A percentile compares a stretch with the other conserved stretches of the same genome.
Evolutionary conservation across 495 filamentous ascomycete genomes (phyloP).

Genomic region (Neurospora pannonica): DNA sequence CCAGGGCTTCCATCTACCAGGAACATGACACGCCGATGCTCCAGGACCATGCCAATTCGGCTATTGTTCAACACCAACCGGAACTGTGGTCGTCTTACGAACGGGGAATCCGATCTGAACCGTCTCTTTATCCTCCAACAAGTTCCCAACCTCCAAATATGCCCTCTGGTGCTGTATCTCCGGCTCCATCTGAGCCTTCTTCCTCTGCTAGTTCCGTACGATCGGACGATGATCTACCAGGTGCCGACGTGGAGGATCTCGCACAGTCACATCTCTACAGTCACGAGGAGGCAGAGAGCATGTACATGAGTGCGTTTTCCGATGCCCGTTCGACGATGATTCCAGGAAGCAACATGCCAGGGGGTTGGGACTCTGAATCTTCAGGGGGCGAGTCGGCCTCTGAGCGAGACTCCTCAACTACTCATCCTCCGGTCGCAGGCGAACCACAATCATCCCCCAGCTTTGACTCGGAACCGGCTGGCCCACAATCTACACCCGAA

Average conservation of each 20-base stretch:
- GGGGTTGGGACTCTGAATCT: slow-evolving; percentile 44
- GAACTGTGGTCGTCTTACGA: slow-evolving; percentile 21
- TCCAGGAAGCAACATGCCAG: slow-evolving; percentile 37
- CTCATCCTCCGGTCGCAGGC: background rate
- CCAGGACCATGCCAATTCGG: slow-evolving; percentile 25
- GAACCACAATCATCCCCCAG: background rate
- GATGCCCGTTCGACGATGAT: slow-evolving; percentile 17
- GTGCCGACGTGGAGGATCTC: slow-evolving; percentile 37
- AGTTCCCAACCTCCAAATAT: slow-evolving; percentile 5
- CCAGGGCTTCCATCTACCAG: slow-evolving; percentile 31
- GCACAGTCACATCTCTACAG: slow-evolving; percentile 72
- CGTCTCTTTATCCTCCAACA: slow-evolving; percentile 17
- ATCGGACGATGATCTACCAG: background rate
- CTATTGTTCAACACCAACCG: slow-evolving; percentile 15
- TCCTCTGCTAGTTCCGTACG: slow-evolving; percentile 15
- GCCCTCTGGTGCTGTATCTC: slow-evolving; percentile 5
- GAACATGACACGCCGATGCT: slow-evolving; percentile 6
- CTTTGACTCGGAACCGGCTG: background rate
- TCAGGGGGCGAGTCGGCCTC: background rate
- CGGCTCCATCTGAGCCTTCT: slow-evolving; percentile 14
- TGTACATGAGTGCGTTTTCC: slow-evolving; percentile 71
- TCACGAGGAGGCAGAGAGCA: slow-evolving; percentile 87
- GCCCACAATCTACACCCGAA: background rate
- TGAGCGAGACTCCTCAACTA: background rate
- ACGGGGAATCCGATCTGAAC: slow-evolving; percentile 29